Conservation (phyloP, 2,329 filamentous ascomycete genomes). For the Colletotrichum graminicola region DNA sequence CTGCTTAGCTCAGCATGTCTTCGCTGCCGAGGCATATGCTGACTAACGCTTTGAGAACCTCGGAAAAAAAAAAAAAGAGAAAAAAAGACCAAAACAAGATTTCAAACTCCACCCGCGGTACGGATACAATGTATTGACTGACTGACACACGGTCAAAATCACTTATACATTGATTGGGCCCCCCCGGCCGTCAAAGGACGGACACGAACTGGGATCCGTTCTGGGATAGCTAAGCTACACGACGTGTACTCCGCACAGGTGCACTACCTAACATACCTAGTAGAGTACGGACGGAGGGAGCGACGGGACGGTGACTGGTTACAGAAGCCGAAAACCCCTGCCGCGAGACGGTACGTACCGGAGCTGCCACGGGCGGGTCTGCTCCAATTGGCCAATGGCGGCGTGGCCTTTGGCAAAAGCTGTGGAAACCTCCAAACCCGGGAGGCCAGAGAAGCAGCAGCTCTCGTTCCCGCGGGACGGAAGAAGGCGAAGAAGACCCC, state of each 20-base stretch:
- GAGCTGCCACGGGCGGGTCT: too few species aligned
- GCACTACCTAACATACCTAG: too few species aligned
- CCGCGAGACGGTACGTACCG: slow-evolving; percentile 16
- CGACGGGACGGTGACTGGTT: slow-evolving; percentile 6
- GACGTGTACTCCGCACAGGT: too few species aligned
- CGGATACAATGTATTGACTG: too few species aligned
- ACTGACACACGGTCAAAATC: background rate
- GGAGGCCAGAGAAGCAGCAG: background rate
- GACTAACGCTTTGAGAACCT: background rate
- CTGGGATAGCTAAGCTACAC: background rate
- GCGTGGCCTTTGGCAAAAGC: slow-evolving; percentile 10
- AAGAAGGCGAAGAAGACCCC: background rate
- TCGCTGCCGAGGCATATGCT: background rate
- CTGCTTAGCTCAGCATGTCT: background rate
- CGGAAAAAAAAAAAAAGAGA: too few species aligned
- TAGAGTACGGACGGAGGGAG: too few species aligned
- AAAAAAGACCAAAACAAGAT: background rate
- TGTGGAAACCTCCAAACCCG: slow-evolving; percentile 4
- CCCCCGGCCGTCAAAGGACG: background rate
- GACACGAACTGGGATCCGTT: background rate
- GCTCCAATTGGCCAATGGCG: slow-evolving; percentile 31
- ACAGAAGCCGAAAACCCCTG: slow-evolving; percentile 39
- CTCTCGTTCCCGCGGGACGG: slow-evolving; percentile 14
- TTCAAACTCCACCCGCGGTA: background rate
- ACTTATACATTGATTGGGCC: background rate